Evolutionary conservation across 306 rosid species (phyloP).

Genomic region (Acacia crassicarpa): DNA sequence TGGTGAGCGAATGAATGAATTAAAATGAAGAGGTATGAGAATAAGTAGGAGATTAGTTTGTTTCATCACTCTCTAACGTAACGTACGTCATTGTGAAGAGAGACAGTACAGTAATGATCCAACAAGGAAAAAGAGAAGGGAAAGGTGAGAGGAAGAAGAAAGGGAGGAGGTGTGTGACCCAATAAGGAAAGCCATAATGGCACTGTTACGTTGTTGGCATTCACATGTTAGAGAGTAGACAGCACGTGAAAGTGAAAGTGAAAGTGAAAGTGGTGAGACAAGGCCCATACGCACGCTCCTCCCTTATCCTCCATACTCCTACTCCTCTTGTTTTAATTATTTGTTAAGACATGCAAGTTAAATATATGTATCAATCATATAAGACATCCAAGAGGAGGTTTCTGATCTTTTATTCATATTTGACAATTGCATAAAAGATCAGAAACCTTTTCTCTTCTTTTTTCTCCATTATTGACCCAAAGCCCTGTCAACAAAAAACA

Average conservation of each 20-base stretch:
- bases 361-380: too few species aligned
- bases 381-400: too few species aligned
- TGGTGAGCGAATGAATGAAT: not conserved
- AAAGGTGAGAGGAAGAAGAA: constrained; percentile 29
- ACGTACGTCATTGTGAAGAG: too few species aligned
- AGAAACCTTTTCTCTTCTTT: not conserved
- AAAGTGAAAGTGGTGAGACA: too few species aligned
- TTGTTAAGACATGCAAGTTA: too few species aligned
- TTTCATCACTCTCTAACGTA: too few species aligned
- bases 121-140: too few species aligned
- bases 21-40: not conserved
- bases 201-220: constrained; percentile 5
- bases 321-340: too few species aligned
- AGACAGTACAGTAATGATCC: too few species aligned
- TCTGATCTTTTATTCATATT: too few species aligned
- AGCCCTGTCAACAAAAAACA: not conserved
- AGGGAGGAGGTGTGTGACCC: constrained; percentile 40
- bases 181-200: constrained; percentile 37
- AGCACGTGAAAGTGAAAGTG: not conserved
- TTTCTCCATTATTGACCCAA: not conserved
- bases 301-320: too few species aligned
- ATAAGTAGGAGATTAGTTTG: not conserved
- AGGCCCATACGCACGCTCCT: too few species aligned
- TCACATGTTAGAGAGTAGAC: not conserved
- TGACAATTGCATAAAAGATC: not conserved